Percentiles rank a stretch among this genome's conserved stretches.
These are phyloP conservation scores for Tilletia indica DNA, from an alignment of 1,284 basidiomycete genomes.

Conservation along the genomic window DNA sequence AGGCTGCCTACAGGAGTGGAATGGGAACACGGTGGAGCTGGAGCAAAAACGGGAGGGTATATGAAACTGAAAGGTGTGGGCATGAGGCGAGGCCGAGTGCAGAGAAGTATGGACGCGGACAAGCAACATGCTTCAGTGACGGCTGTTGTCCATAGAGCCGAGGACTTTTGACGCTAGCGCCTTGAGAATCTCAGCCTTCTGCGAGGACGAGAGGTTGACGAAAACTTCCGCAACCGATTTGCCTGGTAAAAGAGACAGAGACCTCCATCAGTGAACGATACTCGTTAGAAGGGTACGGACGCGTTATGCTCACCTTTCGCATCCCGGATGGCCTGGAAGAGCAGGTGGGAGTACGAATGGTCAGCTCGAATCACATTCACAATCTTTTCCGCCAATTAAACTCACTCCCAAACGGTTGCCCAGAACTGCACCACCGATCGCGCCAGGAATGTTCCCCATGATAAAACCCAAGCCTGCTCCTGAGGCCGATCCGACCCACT, in stretches of 20 bases:
- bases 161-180: conserved; percentile 86
- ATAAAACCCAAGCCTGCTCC: conserved; percentile 51
- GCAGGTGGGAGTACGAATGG: too few species aligned
- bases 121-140: neutral
- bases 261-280: neutral
- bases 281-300: too few species aligned
- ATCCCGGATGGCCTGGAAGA: neutral
- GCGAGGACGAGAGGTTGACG: conserved; percentile 69
- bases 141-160: conserved; percentile 57
- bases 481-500: conserved; percentile 47
- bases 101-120: too few species aligned
- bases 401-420: conserved; percentile 38
- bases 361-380: too few species aligned
- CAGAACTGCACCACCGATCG: conserved; percentile 47
- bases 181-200: conserved; percentile 80
- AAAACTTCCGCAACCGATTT: conserved; percentile 68
- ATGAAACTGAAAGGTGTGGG: neutral
- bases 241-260: conserved; percentile 24
- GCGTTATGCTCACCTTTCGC: neutral
- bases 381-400: too few species aligned
- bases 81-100: too few species aligned
- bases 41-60: neutral
- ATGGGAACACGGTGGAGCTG: neutral
- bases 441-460: conserved; percentile 39
- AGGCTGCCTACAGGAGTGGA: neutral